A percentile compares a stretch with the other conserved stretches of the same genome.
phyloP scores from a whole-genome alignment of 108 stramenopile genomes.

The Fistulifera pelliculosa region DNA sequence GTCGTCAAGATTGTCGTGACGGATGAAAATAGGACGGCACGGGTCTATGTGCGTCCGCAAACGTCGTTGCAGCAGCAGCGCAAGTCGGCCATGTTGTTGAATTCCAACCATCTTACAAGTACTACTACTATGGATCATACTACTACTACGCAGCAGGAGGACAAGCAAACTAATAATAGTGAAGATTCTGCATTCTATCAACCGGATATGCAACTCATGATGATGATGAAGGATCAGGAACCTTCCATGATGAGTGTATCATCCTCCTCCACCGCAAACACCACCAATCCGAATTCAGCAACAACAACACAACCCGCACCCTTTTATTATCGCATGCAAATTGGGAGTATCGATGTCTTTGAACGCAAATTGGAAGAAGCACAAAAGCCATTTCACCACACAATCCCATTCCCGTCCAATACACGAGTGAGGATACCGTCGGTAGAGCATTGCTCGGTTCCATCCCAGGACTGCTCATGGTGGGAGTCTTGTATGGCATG shows the following conservation, averaged over 20 bases:
- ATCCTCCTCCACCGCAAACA: too few relatives aligned
- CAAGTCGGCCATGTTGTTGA: too few relatives aligned
- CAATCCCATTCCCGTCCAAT: constrained; percentile 90
- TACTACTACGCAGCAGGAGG: too few relatives aligned
- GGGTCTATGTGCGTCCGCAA: constrained; percentile 9
- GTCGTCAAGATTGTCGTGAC: constrained; percentile 14
- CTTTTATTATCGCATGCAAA: constrained; percentile 83
- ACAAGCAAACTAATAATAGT: too few relatives aligned
- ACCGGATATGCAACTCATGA: too few relatives aligned
- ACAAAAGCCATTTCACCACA: constrained; percentile 77
- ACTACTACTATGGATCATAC: too few relatives aligned
- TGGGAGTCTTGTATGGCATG: constrained; percentile 71
- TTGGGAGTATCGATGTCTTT: constrained; percentile 94
- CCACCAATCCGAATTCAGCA: too few relatives aligned
- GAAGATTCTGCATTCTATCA: too few relatives aligned
- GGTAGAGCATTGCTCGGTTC: constrained; percentile 57
- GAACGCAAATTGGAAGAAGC: constrained; percentile 92
- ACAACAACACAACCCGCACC: constrained; percentile 1
- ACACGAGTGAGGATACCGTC: constrained; percentile 82
- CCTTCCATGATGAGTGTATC: neutral
- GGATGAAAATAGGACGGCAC: constrained; percentile 5
- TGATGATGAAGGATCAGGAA: too few relatives aligned
- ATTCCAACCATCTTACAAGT: too few relatives aligned
- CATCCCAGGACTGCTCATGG: constrained; percentile 69
- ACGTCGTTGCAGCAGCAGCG: neutral